Conservation (phyloP, 2,329 filamentous ascomycete genomes). For the Sarocladiaceae sp. region DNA sequence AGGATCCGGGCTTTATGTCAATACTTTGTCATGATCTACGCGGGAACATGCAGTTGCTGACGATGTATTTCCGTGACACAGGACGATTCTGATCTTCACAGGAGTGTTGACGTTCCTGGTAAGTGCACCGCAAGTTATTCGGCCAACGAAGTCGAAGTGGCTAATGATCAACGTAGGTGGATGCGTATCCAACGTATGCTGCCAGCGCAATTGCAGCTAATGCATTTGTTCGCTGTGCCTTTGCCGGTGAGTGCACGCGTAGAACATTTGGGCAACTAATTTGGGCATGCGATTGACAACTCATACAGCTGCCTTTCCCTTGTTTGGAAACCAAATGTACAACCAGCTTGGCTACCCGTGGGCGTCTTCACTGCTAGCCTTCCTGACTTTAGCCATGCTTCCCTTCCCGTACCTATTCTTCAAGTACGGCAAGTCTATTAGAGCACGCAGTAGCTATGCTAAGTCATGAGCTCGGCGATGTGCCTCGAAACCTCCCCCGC, state of each 20-base stretch:
- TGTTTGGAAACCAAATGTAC: constrained; percentile 75
- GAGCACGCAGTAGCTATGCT: constrained; percentile 51
- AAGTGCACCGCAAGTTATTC: constrained; percentile 24
- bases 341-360: constrained; percentile 64
- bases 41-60: background rate
- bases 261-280: constrained; percentile 9
- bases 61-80: constrained; percentile 29
- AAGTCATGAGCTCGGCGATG: constrained; percentile 13
- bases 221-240: constrained; percentile 71
- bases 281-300: constrained; percentile 5
- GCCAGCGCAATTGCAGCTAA: constrained; percentile 80
- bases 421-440: constrained; percentile 53
- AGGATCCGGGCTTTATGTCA: constrained; percentile 21
- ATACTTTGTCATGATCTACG: constrained; percentile 25
- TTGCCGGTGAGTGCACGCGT: constrained; percentile 53
- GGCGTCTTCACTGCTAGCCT: constrained; percentile 59
- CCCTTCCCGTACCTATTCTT: constrained; percentile 64
- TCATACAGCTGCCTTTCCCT: constrained; percentile 62
- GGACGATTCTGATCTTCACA: constrained; percentile 72
- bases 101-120: constrained; percentile 89
- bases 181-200: constrained; percentile 72
- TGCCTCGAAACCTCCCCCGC: background rate
- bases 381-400: constrained; percentile 57
- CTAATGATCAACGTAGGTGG: constrained; percentile 43
- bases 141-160: background rate